A percentile compares a stretch with the other conserved stretches of the same genome.
Conservation (phyloP, 169 alveolate genomes). For the Amoebophrya sp. region DNA sequence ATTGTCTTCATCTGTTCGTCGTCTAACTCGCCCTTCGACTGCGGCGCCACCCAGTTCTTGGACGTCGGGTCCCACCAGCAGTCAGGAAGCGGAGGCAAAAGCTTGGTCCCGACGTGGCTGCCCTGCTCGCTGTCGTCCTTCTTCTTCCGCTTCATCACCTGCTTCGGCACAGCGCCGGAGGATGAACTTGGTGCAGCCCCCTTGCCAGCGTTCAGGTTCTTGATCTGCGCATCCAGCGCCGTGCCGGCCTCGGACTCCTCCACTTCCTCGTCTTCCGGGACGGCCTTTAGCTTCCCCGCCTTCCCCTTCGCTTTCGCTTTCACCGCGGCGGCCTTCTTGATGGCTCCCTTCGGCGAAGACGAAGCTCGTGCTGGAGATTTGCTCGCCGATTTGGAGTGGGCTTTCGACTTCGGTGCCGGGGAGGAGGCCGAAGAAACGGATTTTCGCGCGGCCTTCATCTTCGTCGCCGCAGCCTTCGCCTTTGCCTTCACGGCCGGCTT, state of each 20-base stretch:
- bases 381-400: neutral
- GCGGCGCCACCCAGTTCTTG: conserved; percentile 7
- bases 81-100: neutral
- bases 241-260: neutral
- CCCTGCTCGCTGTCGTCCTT: neutral
- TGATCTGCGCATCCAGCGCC: neutral
- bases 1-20: neutral
- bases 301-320: no score
- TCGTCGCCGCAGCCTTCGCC: neutral
- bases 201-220: no score
- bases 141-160: neutral
- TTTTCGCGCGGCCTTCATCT: neutral
- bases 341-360: neutral
- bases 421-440: no score
- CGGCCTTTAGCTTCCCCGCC: no score
- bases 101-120: neutral
- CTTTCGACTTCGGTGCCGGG: no score
- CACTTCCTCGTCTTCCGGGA: neutral
- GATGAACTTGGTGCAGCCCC: no score
- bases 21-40: neutral
- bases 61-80: neutral
- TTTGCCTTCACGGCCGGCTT: neutral
- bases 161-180: no score
- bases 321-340: no score
- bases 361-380: neutral